Percentiles rank a stretch among this genome's conserved stretches.
phyloP scores from a whole-genome alignment of 768 basidiomycete species.

The Mycena venus region DNA sequence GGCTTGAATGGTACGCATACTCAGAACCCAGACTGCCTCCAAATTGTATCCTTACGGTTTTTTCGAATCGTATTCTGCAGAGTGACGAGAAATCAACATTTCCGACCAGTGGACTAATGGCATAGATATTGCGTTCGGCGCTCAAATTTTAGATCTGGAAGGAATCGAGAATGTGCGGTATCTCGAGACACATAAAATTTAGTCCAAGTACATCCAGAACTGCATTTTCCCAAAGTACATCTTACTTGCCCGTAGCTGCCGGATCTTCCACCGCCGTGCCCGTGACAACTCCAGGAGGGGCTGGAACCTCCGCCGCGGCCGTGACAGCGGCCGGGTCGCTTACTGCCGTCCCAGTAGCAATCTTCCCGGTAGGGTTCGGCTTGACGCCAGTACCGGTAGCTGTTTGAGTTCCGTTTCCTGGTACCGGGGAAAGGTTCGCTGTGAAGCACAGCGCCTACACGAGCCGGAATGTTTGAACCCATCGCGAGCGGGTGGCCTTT shows the following conservation, averaged over 20 bases:
- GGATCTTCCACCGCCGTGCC: conserved; percentile 6
- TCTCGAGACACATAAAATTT: not conserved
- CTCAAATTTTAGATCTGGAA: not conserved
- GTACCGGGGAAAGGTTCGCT: not conserved
- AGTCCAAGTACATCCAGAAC: not conserved
- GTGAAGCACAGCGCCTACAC: not conserved
- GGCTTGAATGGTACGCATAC: too few species aligned
- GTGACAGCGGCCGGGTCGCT: conserved; percentile 10
- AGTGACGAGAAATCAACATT: too few species aligned
- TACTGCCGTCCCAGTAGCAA: conserved; percentile 13
- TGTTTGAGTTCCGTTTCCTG: conserved; percentile 7
- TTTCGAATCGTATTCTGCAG: too few species aligned
- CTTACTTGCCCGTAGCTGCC: not conserved
- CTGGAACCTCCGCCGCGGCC: conserved; percentile 4
- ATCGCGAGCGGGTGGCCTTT: conserved; percentile 25
- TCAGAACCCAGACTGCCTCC: too few species aligned
- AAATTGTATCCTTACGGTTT: too few species aligned
- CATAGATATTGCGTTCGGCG: too few species aligned
- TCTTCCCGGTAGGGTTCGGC: not conserved
- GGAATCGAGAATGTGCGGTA: not conserved
- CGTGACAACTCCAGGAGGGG: not conserved
- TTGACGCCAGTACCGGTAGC: not conserved
- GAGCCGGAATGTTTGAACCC: conserved; percentile 18
- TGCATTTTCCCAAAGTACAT: not conserved
- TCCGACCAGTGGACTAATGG: too few species aligned